Conservation (phyloP, 2,329 filamentous ascomycete species). For the Plectosphaerella sp. region DNA sequence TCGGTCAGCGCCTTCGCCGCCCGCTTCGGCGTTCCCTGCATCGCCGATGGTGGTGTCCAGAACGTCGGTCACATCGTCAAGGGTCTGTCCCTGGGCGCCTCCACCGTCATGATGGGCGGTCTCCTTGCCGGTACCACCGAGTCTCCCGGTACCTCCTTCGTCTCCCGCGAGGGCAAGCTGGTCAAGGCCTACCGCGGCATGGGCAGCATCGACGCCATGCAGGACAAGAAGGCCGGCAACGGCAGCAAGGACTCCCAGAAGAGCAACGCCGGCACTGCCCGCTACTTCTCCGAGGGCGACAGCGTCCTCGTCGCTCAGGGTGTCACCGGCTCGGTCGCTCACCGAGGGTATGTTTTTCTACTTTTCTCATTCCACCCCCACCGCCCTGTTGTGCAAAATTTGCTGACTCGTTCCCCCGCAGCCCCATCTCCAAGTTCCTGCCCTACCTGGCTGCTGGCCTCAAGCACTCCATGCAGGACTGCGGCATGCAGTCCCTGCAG, state of each 20-base stretch:
- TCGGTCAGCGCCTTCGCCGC: slow-evolving; percentile 86
- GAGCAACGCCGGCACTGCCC: slow-evolving; percentile 91
- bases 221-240: slow-evolving; percentile 90
- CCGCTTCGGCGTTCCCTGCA: slow-evolving; percentile 93
- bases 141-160: slow-evolving; percentile 93
- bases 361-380: not conserved
- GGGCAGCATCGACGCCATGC: slow-evolving; percentile 99
- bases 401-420: slow-evolving; percentile 26
- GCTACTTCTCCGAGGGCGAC: slow-evolving; percentile 98
- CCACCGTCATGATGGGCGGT: slow-evolving; percentile 99
- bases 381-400: not conserved
- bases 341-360: slow-evolving; percentile 53
- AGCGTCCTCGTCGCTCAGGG: slow-evolving; percentile 93
- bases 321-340: slow-evolving; percentile 81
- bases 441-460: slow-evolving; percentile 93
- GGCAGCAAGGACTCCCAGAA: slow-evolving; percentile 69
- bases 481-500: slow-evolving; percentile 75
- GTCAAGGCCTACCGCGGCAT: slow-evolving; percentile 99
- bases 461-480: slow-evolving; percentile 96
- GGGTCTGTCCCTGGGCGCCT: slow-evolving; percentile 88
- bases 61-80: slow-evolving; percentile 99
- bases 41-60: slow-evolving; percentile 95
- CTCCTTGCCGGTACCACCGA: slow-evolving; percentile 95
- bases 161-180: slow-evolving; percentile 93
- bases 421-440: slow-evolving; percentile 89